Base-by-base conservation (phyloP, 495 filamentous ascomycete genomes). In the Bombardia bombarda region DNA sequence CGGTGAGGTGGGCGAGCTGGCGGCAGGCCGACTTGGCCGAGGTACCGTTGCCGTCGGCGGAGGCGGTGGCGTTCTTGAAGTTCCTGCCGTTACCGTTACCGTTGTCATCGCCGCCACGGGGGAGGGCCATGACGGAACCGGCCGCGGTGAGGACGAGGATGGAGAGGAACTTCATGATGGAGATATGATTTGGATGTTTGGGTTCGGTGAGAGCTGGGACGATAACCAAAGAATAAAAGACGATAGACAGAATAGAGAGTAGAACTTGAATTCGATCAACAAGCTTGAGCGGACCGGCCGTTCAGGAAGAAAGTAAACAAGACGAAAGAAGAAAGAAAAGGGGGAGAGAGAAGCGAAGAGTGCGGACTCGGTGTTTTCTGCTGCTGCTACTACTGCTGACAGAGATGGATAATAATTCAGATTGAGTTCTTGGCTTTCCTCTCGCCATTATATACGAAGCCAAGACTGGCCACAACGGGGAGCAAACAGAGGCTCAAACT, bases 101-200 rank as follows among this genome's bases (percentile, higher is more conserved):
- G 32, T 16, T 16, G 13, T 16, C 32, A 19, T 16, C 32, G 17
- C 30, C 23, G 14, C 34, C 40, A n/a, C 22, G 23, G 14, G 33
- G 33, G 9, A 19, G 23, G 37, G 45, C 50, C 16, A 46, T 12
- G 38, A 32, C 50, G 18, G 42, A 20, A 26, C 41, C 46, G 32
- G 46, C 42, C 13, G 65, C 42, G n/a, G 46, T 42, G 42, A 49
- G 42, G 23, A 49, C 9, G 33, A 53, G 33, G 38, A 53, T 1
- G 32, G 37, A 39, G 50, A 49, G 23, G 45, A 53, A 43, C 42
- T 49, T 48, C 50, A 53, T 53, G 3, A 21, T 48, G 28, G n/a
- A n/a, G n/a, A n/a, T n/a, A 9, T 13, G 25, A 9, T 19, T 23
- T 36, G 30, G 21, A 22, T 13, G 24, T 9, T 30, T 13, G 4